A percentile compares a stretch with the other conserved stretches of the same genome.
These are phyloP conservation scores for Serendipita indica DNA, from an alignment of 768 basidiomycete genomes.

Conservation along the genomic window DNA sequence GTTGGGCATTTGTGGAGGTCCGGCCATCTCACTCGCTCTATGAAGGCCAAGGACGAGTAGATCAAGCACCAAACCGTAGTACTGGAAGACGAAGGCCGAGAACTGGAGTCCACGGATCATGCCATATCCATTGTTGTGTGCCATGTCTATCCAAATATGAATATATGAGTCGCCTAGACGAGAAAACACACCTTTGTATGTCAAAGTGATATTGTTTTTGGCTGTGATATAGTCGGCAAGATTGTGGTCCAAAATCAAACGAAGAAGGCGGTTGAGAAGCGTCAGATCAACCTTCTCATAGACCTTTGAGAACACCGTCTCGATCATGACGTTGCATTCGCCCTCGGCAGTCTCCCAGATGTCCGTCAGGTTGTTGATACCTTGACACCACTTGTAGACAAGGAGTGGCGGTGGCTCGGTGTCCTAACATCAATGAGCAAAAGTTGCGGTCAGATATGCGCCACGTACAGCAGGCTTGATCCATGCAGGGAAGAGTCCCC, in stretches of 20 bases:
- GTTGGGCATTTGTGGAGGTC: slow-evolving; percentile 93
- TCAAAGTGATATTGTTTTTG: slow-evolving; percentile 90
- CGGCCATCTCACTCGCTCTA: slow-evolving; percentile 97
- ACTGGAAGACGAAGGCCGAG: slow-evolving; percentile 98
- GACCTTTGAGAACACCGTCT: slow-evolving; percentile 92
- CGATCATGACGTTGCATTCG: slow-evolving; percentile 97
- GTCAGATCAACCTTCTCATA: slow-evolving; percentile 99
- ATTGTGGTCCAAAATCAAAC: slow-evolving; percentile 96
- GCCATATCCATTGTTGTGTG: slow-evolving; percentile 93
- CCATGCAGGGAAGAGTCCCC: slow-evolving; percentile 96
- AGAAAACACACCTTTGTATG: slow-evolving; percentile 55
- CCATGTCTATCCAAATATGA: slow-evolving; percentile 49
- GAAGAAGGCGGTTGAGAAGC: slow-evolving; percentile 83
- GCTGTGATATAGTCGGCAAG: slow-evolving; percentile 98
- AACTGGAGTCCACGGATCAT: slow-evolving; percentile 96
- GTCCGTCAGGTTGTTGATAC: slow-evolving; percentile 95
- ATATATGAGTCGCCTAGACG: background rate
- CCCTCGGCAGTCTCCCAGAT: slow-evolving; percentile 98
- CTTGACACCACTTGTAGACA: slow-evolving; percentile 99
- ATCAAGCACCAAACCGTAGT: slow-evolving; percentile 91
- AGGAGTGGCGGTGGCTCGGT: slow-evolving; percentile 93
- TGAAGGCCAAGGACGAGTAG: slow-evolving; percentile 93
- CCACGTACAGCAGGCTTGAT: slow-evolving; percentile 74
- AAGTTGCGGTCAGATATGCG: slow-evolving; percentile 13
- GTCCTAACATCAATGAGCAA: slow-evolving; percentile 36